phyloP scores from a whole-genome alignment of 768 basidiomycete species.

The Gloeopeniophorella convolvens region DNA sequence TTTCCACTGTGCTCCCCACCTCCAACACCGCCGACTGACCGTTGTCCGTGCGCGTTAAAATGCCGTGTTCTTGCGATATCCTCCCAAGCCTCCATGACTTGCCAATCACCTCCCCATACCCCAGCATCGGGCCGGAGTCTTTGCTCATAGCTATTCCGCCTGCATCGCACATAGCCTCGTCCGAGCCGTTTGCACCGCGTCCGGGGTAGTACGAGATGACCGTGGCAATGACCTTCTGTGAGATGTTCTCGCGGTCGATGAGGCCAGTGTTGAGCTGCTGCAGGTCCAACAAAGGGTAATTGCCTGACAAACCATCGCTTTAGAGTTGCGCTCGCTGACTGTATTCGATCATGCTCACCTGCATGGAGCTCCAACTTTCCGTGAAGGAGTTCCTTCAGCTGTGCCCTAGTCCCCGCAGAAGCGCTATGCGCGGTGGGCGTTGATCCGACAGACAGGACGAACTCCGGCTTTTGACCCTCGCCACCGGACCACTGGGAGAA shows the following conservation, averaged over 20 bases:
- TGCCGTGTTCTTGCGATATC: constrained; percentile 77
- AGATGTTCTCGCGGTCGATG: constrained; percentile 47
- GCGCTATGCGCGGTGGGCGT: constrained; percentile 84
- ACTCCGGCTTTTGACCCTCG: constrained; percentile 38
- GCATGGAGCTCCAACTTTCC: constrained; percentile 73
- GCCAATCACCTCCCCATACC: constrained; percentile 67
- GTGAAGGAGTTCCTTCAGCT: constrained; percentile 42
- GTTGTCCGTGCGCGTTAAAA: constrained; percentile 38
- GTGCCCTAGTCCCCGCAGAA: constrained; percentile 40
- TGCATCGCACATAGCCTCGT: constrained; percentile 78
- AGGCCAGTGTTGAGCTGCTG: constrained; percentile 76
- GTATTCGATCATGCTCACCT: constrained; percentile 33
- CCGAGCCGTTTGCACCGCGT: constrained; percentile 50
- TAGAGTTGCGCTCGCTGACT: not conserved
- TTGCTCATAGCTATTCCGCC: constrained; percentile 86
- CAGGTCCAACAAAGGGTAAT: constrained; percentile 78
- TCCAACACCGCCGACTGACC: constrained; percentile 30
- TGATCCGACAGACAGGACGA: constrained; percentile 77
- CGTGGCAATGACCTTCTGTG: constrained; percentile 62
- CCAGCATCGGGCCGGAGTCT: constrained; percentile 68
- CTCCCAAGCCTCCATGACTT: constrained; percentile 57
- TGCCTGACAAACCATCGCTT: constrained; percentile 38
- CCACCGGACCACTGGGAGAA: constrained; percentile 33
- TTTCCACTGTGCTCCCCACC: constrained; percentile 59
- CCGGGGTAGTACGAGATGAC: constrained; percentile 78